Base-by-base conservation (phyloP, 805 yeast genomes). In the Kazachstania martiniae region DNA sequence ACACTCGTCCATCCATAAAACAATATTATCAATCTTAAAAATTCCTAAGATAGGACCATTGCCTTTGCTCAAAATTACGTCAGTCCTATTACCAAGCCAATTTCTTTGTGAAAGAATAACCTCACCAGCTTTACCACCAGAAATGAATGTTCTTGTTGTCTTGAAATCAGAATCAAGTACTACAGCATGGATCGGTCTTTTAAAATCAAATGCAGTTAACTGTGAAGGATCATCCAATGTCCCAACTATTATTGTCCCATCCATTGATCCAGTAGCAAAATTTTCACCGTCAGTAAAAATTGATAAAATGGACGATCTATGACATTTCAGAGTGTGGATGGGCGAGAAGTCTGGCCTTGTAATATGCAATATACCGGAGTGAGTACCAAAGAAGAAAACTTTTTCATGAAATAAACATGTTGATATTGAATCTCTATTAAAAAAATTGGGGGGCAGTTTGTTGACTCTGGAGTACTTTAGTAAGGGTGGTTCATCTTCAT, bases 41-140 rank as follows among this genome's bases (percentile, higher is more conserved):
- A 89, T 61, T 15, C 77, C 71, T 6, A 84, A 77, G 4, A 91
- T 73, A 0, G 94, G 77, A 0, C 87, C 86, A 13, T 30, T 59
- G 5, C 67, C 72, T 28, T 70, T 65, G 16, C 75, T 79, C 5
- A 91, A 36, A 0, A 68, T 57, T 0, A 73, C 64, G 46, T 91
- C 97, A 2, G 66, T 64, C 36, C 95, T 66, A 38, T 77, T 75
- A 1, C 94, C 94, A 5, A 91, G 61, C 98, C 98, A 89, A 45
- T 81, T 82, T 41, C 77, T 67, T 24, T 78, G 77, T 1, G 93
- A 79, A 29, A 75, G 59, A 0, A 81, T 58, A 0, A 91, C 77
- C 29, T 81, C 74, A 0, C 96, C 96, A 6, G 86, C 77, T 60
- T 78, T 85, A 0, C 96, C 96, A 3, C 97, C 96, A 21, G 87